These are phyloP conservation scores for Lycium ferocissimum DNA, from an alignment of 257 asterid genomes.

Conservation along the genomic window DNA sequence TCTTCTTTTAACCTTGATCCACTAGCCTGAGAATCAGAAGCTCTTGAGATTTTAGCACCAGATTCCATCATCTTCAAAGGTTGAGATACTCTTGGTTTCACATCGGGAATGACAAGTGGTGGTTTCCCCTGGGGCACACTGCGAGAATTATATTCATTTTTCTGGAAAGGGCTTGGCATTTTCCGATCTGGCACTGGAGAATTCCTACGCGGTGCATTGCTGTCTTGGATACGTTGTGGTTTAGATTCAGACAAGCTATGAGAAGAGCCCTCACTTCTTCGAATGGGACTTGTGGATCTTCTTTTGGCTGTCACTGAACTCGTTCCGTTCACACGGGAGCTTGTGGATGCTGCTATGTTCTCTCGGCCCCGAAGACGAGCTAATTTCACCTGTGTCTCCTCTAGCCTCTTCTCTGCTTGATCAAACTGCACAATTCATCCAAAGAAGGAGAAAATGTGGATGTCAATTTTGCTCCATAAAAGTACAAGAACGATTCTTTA, in stretches of 20 bases:
- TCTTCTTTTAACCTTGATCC: slow-evolving; percentile 36
- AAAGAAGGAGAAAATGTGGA: not conserved
- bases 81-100: slow-evolving; percentile 42
- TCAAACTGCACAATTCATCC: slow-evolving; percentile 44
- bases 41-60: slow-evolving; percentile 36
- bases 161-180: slow-evolving; percentile 37
- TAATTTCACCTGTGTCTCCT: slow-evolving; percentile 46
- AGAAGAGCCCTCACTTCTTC: slow-evolving; percentile 33
- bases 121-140: slow-evolving; percentile 41
- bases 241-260: slow-evolving; percentile 34
- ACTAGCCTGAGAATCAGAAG: slow-evolving; percentile 40
- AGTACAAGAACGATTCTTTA: slow-evolving; percentile 10
- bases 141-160: slow-evolving; percentile 33
- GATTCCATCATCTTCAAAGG: slow-evolving; percentile 41
- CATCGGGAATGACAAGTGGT: slow-evolving; percentile 42
- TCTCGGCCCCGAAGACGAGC: slow-evolving; percentile 43
- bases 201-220: slow-evolving; percentile 28
- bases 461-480: slow-evolving; percentile 16
- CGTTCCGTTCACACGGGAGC: slow-evolving; percentile 26
- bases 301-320: slow-evolving; percentile 34
- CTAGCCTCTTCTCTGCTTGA: slow-evolving; percentile 47
- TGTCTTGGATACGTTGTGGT: slow-evolving; percentile 33
- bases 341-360: slow-evolving; percentile 30
- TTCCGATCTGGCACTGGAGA: slow-evolving; percentile 30
- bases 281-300: slow-evolving; percentile 42